A percentile compares a stretch with the other conserved stretches of the same genome.
Conservation (phyloP, 139 green algal species). For the Trebouxia sp. region DNA sequence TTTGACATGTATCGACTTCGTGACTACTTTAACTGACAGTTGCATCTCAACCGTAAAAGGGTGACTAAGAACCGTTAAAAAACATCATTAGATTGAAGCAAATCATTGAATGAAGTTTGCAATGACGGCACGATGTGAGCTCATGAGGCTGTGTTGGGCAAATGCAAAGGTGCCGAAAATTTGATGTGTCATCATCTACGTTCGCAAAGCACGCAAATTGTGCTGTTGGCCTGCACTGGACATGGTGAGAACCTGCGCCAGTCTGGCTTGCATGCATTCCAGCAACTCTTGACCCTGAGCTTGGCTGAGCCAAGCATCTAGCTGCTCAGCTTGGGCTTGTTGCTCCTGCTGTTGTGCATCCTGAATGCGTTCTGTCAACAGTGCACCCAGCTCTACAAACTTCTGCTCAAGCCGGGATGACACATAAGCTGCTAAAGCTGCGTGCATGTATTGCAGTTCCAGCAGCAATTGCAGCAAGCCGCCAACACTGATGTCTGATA, state of each 20-base stretch:
- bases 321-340: background rate
- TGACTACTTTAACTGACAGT: no score
- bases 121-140: no score
- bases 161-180: no score
- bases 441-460: slow-evolving; percentile 6
- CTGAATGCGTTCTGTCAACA: background rate
- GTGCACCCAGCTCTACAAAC: background rate
- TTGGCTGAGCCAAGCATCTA: background rate
- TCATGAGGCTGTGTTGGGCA: slow-evolving; percentile 9
- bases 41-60: no score
- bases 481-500: background rate
- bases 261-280: background rate
- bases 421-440: background rate
- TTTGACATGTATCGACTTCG: no score
- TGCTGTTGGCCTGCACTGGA: background rate
- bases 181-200: no score
- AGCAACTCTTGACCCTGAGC: background rate
- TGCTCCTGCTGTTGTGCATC: background rate
- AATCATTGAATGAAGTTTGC: no score
- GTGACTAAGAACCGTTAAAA: no score
- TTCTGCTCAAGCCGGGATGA: background rate
- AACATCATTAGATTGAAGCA: no score
- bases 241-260: background rate
- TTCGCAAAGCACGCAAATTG: background rate
- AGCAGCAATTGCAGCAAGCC: background rate